Conservation (phyloP, 2,329 filamentous ascomycete species). For the Hysterium pulicare region DNA sequence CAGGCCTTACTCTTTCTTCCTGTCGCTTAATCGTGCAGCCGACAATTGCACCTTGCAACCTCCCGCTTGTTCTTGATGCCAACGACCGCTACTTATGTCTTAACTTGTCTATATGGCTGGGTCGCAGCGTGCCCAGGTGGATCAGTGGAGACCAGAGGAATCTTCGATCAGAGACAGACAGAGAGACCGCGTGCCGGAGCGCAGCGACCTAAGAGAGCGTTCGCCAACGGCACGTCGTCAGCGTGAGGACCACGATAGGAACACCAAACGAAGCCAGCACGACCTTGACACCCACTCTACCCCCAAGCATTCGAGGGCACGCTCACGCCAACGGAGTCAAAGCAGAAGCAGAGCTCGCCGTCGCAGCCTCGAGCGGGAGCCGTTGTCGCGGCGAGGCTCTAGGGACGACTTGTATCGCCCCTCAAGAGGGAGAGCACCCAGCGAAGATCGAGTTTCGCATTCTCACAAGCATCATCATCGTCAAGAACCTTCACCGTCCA, state of each 20-base stretch:
- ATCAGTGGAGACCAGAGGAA: constrained; percentile 44
- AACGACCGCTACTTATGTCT: constrained; percentile 33
- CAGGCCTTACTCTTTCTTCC: constrained; percentile 3
- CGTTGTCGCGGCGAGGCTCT: constrained; percentile 18
- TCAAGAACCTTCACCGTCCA: constrained; percentile 35
- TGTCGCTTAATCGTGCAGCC: constrained; percentile 5
- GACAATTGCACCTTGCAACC: constrained; percentile 5
- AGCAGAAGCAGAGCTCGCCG: constrained; percentile 31
- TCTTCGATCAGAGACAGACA: constrained; percentile 32
- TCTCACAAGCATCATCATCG: constrained; percentile 31
- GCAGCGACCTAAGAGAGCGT: constrained; percentile 28
- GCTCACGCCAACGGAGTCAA: constrained; percentile 30
- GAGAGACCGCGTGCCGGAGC: constrained; percentile 24
- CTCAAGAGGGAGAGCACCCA: constrained; percentile 32
- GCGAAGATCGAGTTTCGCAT: constrained; percentile 33
- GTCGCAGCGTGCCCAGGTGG: constrained; percentile 41
- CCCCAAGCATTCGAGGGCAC: constrained; percentile 22
- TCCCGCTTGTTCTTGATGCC: constrained; percentile 24
- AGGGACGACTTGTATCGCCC: constrained; percentile 34
- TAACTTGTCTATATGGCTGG: constrained; percentile 43
- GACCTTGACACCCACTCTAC: constrained; percentile 25
- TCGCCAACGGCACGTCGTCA: constrained; percentile 35
- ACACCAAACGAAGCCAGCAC: constrained; percentile 26
- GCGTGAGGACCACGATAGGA: constrained; percentile 24
- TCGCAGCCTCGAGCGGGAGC: constrained; percentile 23